A percentile compares a stretch with the other conserved stretches of the same genome.
These are phyloP conservation scores for Kwoniella mangroviensis DNA, from an alignment of 768 basidiomycete species.

Conservation along the genomic window DNA sequence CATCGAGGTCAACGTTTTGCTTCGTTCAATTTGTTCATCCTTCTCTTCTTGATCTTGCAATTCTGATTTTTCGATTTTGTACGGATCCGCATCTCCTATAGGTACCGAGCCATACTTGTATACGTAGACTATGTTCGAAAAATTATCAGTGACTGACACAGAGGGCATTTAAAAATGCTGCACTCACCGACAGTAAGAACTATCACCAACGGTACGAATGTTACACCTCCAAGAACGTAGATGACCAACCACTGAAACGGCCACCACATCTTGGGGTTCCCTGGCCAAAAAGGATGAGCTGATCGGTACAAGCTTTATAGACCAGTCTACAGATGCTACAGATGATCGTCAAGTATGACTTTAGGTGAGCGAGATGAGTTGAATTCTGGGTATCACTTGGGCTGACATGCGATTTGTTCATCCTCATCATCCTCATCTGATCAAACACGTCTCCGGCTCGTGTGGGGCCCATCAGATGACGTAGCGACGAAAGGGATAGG, in stretches of 20 bases:
- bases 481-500: neutral
- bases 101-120: conserved; percentile 81
- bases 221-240: conserved; percentile 87
- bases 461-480: neutral
- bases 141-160: neutral
- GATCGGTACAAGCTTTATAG: too few relatives aligned
- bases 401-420: too few relatives aligned
- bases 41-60: conserved; percentile 46
- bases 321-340: too few relatives aligned
- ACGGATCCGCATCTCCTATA: conserved; percentile 65
- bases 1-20: neutral
- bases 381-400: too few relatives aligned
- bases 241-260: conserved; percentile 61
- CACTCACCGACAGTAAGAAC: conserved; percentile 61
- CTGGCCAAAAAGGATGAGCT: neutral
- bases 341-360: too few relatives aligned
- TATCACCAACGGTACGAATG: conserved; percentile 80
- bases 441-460: too few relatives aligned
- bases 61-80: conserved; percentile 58
- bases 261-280: conserved; percentile 41
- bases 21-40: conserved; percentile 42
- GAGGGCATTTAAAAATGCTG: neutral
- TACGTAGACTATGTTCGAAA: conserved; percentile 27
- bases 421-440: too few relatives aligned
- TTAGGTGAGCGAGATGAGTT: too few relatives aligned